phyloP scores from a whole-genome alignment of 306 rosid genomes.

The Prunus dulcis region DNA sequence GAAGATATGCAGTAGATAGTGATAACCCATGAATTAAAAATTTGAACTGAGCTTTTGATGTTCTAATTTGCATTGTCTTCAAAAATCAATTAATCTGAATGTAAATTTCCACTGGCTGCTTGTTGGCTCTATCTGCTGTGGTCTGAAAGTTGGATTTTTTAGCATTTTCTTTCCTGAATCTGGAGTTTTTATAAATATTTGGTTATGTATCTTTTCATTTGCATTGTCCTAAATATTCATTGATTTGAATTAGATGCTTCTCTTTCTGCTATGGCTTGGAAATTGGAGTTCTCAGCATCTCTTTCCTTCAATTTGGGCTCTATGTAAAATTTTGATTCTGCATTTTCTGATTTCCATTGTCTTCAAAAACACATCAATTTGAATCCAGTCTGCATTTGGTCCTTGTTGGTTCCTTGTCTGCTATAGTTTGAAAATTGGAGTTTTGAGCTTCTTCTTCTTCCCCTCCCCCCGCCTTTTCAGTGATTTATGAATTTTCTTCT shows the following conservation, averaged over 20 bases:
- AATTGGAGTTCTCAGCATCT: neutral
- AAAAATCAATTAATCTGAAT: neutral
- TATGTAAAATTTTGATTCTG: neutral
- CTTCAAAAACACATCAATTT: neutral
- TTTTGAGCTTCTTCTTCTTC: neutral
- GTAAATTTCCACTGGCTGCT: neutral
- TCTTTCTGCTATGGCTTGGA: neutral
- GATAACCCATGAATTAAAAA: too few relatives aligned
- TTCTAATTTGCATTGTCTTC: neutral
- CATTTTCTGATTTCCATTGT: neutral
- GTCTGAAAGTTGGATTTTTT: too few relatives aligned
- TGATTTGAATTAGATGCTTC: neutral
- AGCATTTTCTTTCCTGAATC: neutral
- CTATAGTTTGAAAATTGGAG: neutral
- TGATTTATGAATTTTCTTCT: neutral
- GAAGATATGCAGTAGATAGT: too few relatives aligned
- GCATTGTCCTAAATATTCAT: neutral
- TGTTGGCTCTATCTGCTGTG: neutral
- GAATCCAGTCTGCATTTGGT: neutral
- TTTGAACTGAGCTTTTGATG: neutral
- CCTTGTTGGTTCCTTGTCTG: neutral
- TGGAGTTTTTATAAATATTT: too few relatives aligned
- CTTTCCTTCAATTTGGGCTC: too few relatives aligned
- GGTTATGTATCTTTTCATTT: too few relatives aligned
- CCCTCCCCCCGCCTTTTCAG: too few relatives aligned